phyloP scores from a whole-genome alignment of 2,329 filamentous ascomycete genomes.

The Colletotrichum horii region DNA sequence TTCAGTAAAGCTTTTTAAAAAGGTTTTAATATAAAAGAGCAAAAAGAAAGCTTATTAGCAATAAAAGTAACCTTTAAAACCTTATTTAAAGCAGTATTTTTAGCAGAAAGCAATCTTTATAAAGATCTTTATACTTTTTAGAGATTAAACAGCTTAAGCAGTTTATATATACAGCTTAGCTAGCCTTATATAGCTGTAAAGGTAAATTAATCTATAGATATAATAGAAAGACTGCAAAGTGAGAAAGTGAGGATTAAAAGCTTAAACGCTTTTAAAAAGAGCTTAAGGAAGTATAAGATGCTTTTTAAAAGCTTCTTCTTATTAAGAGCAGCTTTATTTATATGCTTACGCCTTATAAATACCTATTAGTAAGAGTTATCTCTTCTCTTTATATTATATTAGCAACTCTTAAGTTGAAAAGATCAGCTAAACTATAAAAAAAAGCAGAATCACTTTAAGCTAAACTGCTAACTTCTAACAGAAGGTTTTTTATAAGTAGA shows the following conservation, averaged over 20 bases:
- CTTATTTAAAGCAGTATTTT: too few relatives aligned
- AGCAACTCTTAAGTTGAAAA: not conserved
- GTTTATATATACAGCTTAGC: too few relatives aligned
- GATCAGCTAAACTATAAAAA: not conserved
- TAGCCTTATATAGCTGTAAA: too few relatives aligned
- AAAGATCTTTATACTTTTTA: not conserved
- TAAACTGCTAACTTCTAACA: not conserved
- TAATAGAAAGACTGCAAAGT: too few relatives aligned
- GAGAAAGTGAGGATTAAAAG: too few relatives aligned
- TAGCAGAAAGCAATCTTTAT: too few relatives aligned
- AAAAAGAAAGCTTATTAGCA: not conserved
- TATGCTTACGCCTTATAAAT: not conserved
- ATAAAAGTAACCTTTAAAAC: too few relatives aligned
- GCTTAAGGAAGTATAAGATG: too few relatives aligned
- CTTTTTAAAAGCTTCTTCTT: too few relatives aligned
- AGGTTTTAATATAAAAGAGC: fast-evolving
- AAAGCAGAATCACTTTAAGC: not conserved
- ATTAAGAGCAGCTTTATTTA: not conserved
- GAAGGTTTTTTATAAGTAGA: not conserved
- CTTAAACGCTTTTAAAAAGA: too few relatives aligned
- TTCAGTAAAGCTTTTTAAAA: not conserved
- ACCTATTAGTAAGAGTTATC: not conserved
- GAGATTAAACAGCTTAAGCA: not conserved
- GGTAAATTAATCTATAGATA: too few relatives aligned
- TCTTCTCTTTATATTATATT: not conserved